These are phyloP conservation scores for Suillus bovinus DNA, from an alignment of 768 basidiomycete species.

Conservation along the genomic window DNA sequence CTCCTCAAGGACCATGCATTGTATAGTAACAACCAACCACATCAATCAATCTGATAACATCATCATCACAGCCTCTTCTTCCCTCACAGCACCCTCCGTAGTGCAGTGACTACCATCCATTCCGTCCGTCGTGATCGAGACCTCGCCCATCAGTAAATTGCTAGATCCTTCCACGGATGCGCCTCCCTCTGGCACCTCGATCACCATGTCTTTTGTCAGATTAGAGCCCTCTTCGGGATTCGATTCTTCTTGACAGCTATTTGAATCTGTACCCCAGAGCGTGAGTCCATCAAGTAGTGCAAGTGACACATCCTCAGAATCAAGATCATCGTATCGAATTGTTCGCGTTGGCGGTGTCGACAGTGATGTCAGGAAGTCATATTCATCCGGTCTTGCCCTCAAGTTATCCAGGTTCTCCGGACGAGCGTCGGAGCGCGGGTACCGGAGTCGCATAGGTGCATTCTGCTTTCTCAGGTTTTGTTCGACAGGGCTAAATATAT, in stretches of 20 bases:
- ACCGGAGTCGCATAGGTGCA: slow-evolving; percentile 39
- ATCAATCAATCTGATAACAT: slow-evolving; percentile 18
- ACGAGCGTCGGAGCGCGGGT: slow-evolving; percentile 15
- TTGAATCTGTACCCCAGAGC: slow-evolving; percentile 40
- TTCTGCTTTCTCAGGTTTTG: slow-evolving; percentile 42
- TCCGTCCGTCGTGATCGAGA: neutral
- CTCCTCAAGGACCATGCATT: slow-evolving; percentile 1
- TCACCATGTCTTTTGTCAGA: neutral
- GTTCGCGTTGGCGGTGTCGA: slow-evolving; percentile 44
- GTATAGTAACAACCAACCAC: neutral
- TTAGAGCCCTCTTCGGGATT: slow-evolving; percentile 5
- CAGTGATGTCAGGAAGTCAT: slow-evolving; percentile 50
- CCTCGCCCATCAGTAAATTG: neutral
- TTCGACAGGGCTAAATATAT: slow-evolving; percentile 40
- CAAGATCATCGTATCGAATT: slow-evolving; percentile 45
- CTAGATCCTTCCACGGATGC: neutral
- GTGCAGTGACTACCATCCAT: slow-evolving; percentile 1
- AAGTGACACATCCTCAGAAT: slow-evolving; percentile 48
- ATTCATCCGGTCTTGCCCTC: slow-evolving; percentile 39
- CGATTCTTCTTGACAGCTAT: neutral
- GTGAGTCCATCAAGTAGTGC: slow-evolving; percentile 49
- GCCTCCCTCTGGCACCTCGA: neutral
- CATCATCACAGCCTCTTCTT: slow-evolving; percentile 25
- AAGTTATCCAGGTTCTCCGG: slow-evolving; percentile 14
- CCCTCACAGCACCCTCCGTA: slow-evolving; percentile 8